phyloP scores from a whole-genome alignment of 192 early-diverging fungal genomes.

The Coemansia javaensis region DNA sequence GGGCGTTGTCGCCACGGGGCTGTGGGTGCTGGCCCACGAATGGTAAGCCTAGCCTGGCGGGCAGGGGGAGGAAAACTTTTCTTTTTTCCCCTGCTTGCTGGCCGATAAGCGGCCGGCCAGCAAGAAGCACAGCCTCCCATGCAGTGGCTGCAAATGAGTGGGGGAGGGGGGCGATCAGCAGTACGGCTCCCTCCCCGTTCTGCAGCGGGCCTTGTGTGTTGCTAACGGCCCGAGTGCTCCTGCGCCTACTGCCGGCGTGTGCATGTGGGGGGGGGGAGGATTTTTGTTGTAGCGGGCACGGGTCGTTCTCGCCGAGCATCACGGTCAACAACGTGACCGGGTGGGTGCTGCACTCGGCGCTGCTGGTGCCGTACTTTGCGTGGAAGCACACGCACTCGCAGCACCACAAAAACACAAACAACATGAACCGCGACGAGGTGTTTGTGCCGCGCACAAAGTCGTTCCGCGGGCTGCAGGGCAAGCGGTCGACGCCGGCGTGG shows the following conservation, averaged over 20 bases:
- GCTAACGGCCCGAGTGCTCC: no score
- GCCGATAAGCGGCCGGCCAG: no score
- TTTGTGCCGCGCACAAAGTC: constrained; percentile 82
- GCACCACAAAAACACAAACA: constrained; percentile 89
- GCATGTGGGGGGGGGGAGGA: no score
- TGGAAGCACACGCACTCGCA: constrained; percentile 88
- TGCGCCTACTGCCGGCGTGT: no score
- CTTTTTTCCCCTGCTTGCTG: not conserved
- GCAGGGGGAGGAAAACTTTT: constrained; percentile 1
- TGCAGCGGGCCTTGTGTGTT: no score
- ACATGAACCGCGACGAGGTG: constrained; percentile 91
- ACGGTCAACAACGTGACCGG: constrained; percentile 87
- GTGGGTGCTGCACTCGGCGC: constrained; percentile 79
- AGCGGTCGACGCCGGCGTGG: constrained; percentile 48
- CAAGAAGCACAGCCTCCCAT: no score
- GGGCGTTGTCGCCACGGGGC: constrained; percentile 79
- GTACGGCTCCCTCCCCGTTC: no score
- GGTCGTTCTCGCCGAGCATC: constrained; percentile 79
- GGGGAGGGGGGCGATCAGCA: no score
- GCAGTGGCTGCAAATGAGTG: no score
- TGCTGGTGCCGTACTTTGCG: constrained; percentile 90
- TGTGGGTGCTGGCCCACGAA: constrained; percentile 90
- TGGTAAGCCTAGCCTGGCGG: constrained; percentile 48
- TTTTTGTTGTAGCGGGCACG: constrained; percentile 68
- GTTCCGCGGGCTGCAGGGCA: constrained; percentile 51